Percentiles rank a stretch among this genome's conserved stretches.
Evolutionary conservation across 2,329 filamentous ascomycete genomes (phyloP).

Genomic region (Fusarium sp.): DNA sequence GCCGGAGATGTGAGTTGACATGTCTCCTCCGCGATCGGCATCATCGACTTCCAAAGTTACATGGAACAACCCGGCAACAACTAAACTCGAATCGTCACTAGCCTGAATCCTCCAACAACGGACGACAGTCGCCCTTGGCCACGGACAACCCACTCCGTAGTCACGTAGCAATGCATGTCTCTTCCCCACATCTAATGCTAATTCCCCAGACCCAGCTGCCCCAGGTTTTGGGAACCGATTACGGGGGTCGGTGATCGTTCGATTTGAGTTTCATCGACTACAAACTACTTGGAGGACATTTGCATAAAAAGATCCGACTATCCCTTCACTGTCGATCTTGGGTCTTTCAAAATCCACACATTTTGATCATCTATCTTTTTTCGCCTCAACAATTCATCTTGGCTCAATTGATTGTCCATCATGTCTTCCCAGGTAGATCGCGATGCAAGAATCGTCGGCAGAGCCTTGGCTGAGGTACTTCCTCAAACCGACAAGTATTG

Average conservation of each 20-base stretch:
- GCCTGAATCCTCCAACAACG: neutral
- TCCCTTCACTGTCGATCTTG: conserved; percentile 1
- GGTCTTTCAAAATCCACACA: neutral
- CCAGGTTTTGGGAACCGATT: conserved; percentile 6
- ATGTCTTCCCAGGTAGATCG: conserved; percentile 43
- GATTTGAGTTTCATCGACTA: neutral
- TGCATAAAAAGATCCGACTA: conserved; percentile 2
- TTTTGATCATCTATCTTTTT: neutral
- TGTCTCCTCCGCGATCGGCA: too few relatives aligned
- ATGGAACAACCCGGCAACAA: too few relatives aligned
- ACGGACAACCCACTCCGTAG: conserved; percentile 15
- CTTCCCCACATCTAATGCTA: neutral
- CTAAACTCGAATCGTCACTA: neutral
- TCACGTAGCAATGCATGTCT: neutral
- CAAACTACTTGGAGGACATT: neutral
- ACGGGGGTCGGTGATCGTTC: neutral
- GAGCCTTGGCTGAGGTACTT: conserved; percentile 52
- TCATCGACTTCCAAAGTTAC: too few relatives aligned
- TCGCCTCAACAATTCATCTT: neutral
- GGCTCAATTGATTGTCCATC: conserved; percentile 12
- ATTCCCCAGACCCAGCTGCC: neutral
- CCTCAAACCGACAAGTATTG: conserved; percentile 59
- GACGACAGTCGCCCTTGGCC: conserved; percentile 9
- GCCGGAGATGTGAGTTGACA: too few relatives aligned
- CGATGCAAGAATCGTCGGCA: conserved; percentile 50